Percentiles rank a stretch among this genome's conserved stretches.
Evolutionary conservation across 2,329 filamentous ascomycete species (phyloP).

Genomic region (Talaromyces amestolkiae): DNA sequence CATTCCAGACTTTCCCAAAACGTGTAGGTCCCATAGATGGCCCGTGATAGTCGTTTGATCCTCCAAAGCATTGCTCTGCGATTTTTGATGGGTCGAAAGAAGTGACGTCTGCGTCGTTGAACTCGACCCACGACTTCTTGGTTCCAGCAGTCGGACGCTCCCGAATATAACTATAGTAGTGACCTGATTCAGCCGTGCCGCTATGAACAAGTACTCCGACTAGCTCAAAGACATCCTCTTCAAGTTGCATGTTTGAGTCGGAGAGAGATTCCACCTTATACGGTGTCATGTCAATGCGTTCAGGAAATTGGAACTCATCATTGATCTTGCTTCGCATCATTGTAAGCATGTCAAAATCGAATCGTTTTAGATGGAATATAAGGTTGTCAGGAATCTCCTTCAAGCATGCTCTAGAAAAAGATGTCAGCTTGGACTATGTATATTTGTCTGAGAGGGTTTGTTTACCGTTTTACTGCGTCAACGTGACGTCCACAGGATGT

Average conservation of each 20-base stretch:
- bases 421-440: conserved; percentile 19
- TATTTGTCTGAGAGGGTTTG: not conserved
- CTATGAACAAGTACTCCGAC: conserved; percentile 94
- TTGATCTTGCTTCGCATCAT: conserved; percentile 90
- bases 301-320: conserved; percentile 86
- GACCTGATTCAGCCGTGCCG: conserved; percentile 87
- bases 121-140: conserved; percentile 72
- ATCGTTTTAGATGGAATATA: conserved; percentile 83
- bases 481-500: conserved; percentile 85
- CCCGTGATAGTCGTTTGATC: conserved; percentile 56
- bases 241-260: conserved; percentile 53
- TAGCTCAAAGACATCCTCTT: conserved; percentile 81
- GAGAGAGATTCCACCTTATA: conserved; percentile 86
- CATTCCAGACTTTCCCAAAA: conserved; percentile 72
- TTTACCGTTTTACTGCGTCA: conserved; percentile 80
- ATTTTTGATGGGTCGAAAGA: conserved; percentile 72
- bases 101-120: conserved; percentile 84
- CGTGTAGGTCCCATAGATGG: conserved; percentile 44
- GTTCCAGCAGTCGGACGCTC: conserved; percentile 62
- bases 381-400: conserved; percentile 91
- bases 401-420: conserved; percentile 67
- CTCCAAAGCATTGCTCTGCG: conserved; percentile 77
- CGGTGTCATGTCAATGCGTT: conserved; percentile 77
- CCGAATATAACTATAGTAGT: conserved; percentile 95
- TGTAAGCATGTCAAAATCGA: conserved; percentile 56